Evolutionary conservation across 805 yeast species (phyloP).

Genomic region (Ogataea philodendri): DNA sequence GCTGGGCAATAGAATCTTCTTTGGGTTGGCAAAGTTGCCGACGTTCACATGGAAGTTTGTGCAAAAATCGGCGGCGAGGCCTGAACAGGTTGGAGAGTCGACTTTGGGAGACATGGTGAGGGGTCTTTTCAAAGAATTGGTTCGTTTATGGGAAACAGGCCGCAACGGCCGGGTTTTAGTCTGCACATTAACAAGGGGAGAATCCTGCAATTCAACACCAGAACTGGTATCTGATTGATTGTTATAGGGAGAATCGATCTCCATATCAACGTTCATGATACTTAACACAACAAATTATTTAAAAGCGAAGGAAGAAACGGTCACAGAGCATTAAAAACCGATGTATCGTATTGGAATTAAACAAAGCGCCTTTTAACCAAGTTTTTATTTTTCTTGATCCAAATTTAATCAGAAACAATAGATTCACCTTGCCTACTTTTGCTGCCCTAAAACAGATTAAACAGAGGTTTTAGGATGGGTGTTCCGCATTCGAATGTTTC

Average conservation of each 20-base stretch:
- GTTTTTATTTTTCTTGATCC: slow-evolving; percentile 1
- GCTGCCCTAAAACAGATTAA: too few species aligned
- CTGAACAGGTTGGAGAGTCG: slow-evolving; percentile 40
- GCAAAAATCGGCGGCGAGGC: slow-evolving; percentile 38
- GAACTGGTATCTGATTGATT: slow-evolving; percentile 13
- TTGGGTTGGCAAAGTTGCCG: slow-evolving; percentile 22
- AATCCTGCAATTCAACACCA: slow-evolving; percentile 21
- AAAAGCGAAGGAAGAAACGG: neutral
- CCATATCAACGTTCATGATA: slow-evolving; percentile 22
- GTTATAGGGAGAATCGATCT: slow-evolving; percentile 27
- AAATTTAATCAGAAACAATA: too few species aligned
- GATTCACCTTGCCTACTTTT: slow-evolving; percentile 1
- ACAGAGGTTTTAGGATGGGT: neutral
- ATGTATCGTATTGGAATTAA: slow-evolving; percentile 5
- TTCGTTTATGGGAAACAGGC: slow-evolving; percentile 21
- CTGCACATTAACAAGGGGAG: slow-evolving; percentile 23
- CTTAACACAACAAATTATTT: neutral
- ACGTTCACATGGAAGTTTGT: slow-evolving; percentile 37
- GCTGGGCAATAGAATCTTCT: slow-evolving; percentile 23
- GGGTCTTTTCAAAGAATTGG: slow-evolving; percentile 33
- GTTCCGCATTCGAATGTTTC: slow-evolving; percentile 10
- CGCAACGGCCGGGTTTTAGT: slow-evolving; percentile 7
- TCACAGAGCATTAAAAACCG: slow-evolving; percentile 8
- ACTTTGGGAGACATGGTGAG: slow-evolving; percentile 34
- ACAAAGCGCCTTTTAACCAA: slow-evolving; percentile 8